Conservation (phyloP, 805 yeast genomes). For the Isabelozyma rhagii region DNA sequence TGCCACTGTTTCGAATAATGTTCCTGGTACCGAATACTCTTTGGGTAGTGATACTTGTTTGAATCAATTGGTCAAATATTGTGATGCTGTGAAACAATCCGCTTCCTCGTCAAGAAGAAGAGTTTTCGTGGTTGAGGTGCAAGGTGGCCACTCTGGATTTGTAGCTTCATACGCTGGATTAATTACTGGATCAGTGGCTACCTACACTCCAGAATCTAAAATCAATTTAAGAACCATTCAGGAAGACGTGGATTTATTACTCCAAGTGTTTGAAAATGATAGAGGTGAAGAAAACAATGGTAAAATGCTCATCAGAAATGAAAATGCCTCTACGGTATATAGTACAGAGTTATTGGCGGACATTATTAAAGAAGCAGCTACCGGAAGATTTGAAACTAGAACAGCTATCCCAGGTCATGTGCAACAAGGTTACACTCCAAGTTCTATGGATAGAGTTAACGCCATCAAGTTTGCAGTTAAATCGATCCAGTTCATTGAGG, state of each 20-base stretch:
- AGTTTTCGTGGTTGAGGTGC: conserved; percentile 78
- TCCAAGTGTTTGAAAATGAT: conserved; percentile 56
- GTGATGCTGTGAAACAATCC: conserved; percentile 76
- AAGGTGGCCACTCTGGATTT: conserved; percentile 83
- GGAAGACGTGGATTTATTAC: conserved; percentile 61
- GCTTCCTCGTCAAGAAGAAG: conserved; percentile 78
- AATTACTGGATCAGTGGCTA: conserved; percentile 69
- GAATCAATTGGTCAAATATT: conserved; percentile 65
- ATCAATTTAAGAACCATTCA: conserved; percentile 58
- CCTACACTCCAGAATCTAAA: conserved; percentile 75
- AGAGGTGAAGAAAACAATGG: conserved; percentile 68
- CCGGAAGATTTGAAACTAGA: conserved; percentile 68
- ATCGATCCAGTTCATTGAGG: conserved; percentile 68
- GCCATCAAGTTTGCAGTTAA: conserved; percentile 70
- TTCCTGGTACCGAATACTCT: conserved; percentile 80
- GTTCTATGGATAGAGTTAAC: conserved; percentile 72
- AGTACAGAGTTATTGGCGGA: conserved; percentile 68
- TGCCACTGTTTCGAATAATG: conserved; percentile 77
- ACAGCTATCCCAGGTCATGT: conserved; percentile 86
- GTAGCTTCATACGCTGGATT: conserved; percentile 68
- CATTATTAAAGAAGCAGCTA: conserved; percentile 60
- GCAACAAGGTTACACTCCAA: conserved; percentile 79
- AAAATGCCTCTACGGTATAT: conserved; percentile 65
- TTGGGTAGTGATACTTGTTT: conserved; percentile 75
- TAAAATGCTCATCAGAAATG: conserved; percentile 64